phyloP scores from a whole-genome alignment of 371 early-diverging fungal species.

The Cokeromyces recurvatus region DNA sequence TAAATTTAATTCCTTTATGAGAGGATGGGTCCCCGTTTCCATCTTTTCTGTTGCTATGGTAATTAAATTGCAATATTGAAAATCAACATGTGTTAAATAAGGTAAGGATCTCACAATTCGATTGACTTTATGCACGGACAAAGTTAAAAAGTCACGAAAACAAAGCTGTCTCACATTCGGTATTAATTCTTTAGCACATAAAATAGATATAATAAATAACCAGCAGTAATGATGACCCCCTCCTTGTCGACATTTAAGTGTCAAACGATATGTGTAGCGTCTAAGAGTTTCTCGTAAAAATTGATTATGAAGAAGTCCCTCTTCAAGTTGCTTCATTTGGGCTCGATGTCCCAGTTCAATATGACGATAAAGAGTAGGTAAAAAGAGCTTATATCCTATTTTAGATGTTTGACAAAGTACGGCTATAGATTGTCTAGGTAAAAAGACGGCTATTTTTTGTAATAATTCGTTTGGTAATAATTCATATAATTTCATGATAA shows the following conservation, averaged over 20 bases:
- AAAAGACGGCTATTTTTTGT: slow-evolving; percentile 11
- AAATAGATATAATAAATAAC: slow-evolving; percentile 18
- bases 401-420: slow-evolving; percentile 28
- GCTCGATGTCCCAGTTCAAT: slow-evolving; percentile 25
- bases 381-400: slow-evolving; percentile 18
- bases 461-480: slow-evolving; percentile 35
- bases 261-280: slow-evolving; percentile 22
- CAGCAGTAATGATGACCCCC: slow-evolving; percentile 26
- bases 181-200: slow-evolving; percentile 15
- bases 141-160: slow-evolving; percentile 33
- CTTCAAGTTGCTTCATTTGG: slow-evolving; percentile 29
- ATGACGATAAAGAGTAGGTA: slow-evolving; percentile 35
- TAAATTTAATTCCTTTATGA: slow-evolving; percentile 12
- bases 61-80: slow-evolving; percentile 32
- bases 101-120: slow-evolving; percentile 21
- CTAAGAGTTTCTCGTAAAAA: slow-evolving; percentile 17
- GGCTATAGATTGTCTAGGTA: slow-evolving; percentile 21
- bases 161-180: slow-evolving; percentile 18
- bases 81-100: slow-evolving; percentile 10
- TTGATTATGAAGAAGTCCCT: slow-evolving; percentile 12
- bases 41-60: not conserved
- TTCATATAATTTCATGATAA: slow-evolving; percentile 12
- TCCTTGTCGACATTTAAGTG: slow-evolving; percentile 31
- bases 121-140: slow-evolving; percentile 34
- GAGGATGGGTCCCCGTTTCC: not conserved